Evolutionary conservation across 2,329 filamentous ascomycete species (phyloP).

Genomic region (Emmonsiellopsis sp.): DNA sequence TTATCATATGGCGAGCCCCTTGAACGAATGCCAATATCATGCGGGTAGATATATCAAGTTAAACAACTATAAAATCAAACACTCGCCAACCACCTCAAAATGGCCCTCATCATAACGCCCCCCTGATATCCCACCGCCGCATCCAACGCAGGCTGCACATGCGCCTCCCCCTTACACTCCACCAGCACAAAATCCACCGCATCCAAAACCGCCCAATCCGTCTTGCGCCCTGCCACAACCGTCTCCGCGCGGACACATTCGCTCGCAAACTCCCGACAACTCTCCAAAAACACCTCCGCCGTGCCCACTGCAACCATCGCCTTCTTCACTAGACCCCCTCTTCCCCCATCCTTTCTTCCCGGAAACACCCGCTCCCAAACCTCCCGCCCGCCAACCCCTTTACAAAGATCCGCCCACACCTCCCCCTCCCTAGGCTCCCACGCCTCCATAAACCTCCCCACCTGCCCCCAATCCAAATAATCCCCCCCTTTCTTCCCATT

Average conservation of each 20-base stretch:
- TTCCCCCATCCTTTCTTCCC: neutral
- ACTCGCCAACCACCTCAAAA: neutral
- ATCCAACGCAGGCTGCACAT: neutral
- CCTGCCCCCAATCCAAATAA: neutral
- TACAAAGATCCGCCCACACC: neutral
- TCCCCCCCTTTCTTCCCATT: neutral
- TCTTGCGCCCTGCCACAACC: neutral
- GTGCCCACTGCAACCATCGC: neutral
- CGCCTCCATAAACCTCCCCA: neutral
- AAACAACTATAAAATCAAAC: too few relatives aligned
- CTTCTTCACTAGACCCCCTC: neutral
- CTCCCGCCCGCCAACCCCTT: neutral
- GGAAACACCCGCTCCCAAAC: neutral
- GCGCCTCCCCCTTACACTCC: neutral
- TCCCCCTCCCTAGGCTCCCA: neutral
- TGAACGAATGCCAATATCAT: too few relatives aligned
- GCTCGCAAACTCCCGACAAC: neutral
- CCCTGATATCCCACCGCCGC: neutral
- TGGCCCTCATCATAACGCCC: neutral
- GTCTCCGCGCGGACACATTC: neutral
- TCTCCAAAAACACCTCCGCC: neutral
- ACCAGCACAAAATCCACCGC: neutral
- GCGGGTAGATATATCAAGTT: too few relatives aligned
- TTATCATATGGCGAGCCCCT: too few relatives aligned
- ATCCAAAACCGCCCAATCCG: neutral